Evolutionary conservation across 2,329 filamentous ascomycete genomes (phyloP), one percentile per base, ranked within the genome.

Genomic region (Aspergillus piperis): DNA sequence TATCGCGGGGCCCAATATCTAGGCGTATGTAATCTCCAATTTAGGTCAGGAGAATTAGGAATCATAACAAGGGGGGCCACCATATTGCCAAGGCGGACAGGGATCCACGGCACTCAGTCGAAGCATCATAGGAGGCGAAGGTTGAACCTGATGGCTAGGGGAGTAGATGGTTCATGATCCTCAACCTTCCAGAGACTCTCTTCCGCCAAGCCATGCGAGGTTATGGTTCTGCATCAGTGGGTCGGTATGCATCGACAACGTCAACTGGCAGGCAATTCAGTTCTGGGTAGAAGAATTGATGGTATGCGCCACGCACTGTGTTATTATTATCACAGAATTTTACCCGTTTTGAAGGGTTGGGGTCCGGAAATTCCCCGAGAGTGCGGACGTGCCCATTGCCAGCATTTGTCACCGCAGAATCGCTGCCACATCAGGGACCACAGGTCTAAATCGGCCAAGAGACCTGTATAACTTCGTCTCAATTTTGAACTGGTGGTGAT

Each of bases 121-220:
- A 54, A 32, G 44, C 41, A 59, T 54, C 30, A 39, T 38, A 17
- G 50, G 32, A 38, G 48, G 50, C 41, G 42, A 47, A 62, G 61
- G 58, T 48, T 62, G 67, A 67, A 27, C 54, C 57, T 59, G 66
- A 64, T 66, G 68, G 67, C 65, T 68, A 63, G 47, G 48, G 62
- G 61, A 47, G 8, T 19, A 58, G 47, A 60, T 63, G 66, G 54
- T 42, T 48, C 51, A 60, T 59, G 61, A 62, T 67, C 57, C 61
- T 32, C 58, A 60, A 32, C 19, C 32, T 57, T 51, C 54, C 36
- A 21, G 30, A 21, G 30, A 30, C 53, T 56, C 25, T 42, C 38
- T 27, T 60, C 42, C 57, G 65, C 65, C 65, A 67, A 66, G 66
- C 52, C 51, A 39, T 54, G 19, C 25, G 44, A 41, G 51, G 30